Base-by-base conservation (phyloP, 225 moss, liverwort and hornwort species). In the Antitrichia curtipendula region DNA sequence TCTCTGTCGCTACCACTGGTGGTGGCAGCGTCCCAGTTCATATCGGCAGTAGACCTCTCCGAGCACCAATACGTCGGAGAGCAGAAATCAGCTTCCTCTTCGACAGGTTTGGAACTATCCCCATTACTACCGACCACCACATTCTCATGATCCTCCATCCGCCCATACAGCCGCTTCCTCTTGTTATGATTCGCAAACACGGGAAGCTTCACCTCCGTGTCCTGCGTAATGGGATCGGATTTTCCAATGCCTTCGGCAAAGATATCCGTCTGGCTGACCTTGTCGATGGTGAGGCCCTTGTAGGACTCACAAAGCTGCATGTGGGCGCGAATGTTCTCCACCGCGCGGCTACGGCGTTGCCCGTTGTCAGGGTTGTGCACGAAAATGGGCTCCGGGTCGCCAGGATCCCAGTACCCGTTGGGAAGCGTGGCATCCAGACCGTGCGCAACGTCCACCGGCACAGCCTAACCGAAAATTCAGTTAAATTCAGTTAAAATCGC, bases 281-380 rank as follows among this genome's bases (percentile, higher is more conserved):
- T 88, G 74, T 91, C 87, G 29, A 91, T 91, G 49, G 83, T 88
- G 63, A 91, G 89, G 34, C 82, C 91, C 40, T 87, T 85, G 65
- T 91, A 91, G 16, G 89, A 90, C 31, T 93, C 93, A 8, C 90
- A 91, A 5, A 93, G 86, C 32, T 90, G 84, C 86, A 91, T 87
- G 49, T 91, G 93, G 12, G 93, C 87, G 52, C 90, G 58, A 34
- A 93, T 90, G 47, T 90, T 93, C 69, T 93, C 91, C 43, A 93
- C 74, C 38, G 90, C 82, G 31, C 86, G 90, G 68, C 84, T 90
- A 47, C 91, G 32, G 75, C 91, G 91, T 74, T 88, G 90, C 32
- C 93, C 91, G 59, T 61, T 88, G 69, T 86, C 76, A 12, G 87
- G 84, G 28, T 88, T 93, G 85, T 90, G 93, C 41, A 91, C 91